Evolutionary conservation across 306 rosid species (phyloP), one percentile per base, ranked within the genome.

Genomic region (Carpinus viminea): DNA sequence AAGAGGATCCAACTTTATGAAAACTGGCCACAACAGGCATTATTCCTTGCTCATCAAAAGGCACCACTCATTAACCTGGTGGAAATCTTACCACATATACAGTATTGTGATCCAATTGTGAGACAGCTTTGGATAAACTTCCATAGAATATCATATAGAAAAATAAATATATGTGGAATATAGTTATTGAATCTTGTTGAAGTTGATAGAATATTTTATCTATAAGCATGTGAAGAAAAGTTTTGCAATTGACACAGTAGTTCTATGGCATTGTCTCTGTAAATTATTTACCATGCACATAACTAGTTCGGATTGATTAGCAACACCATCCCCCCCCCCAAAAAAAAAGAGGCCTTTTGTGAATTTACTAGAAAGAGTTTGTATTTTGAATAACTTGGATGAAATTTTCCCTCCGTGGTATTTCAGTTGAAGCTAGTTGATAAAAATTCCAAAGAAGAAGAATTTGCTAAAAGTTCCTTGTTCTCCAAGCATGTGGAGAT

Each of bases 401-500:
- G 50, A 79, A 48, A 79, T n/a, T 50, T 73, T 72, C n/a, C 71
- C 36, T 55, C 20, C 50, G 56, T 81, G 72, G 17, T 74, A 41
- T 87, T 86, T 77, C 90, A 95, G 98, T 84, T 95, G 79, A 92
- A 84, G 85, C 20, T 85, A 73, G 85, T 93, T 55, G 89, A 88
- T 73, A 75, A 57, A 61, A 82, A 83, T 36, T 79, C 97, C n/a
- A 76, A 84, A 74, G 97, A 91, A 85, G 83, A 56, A 3, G 82
- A 87, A 68, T 85, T 84, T 83, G 97, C 96, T 51, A 86, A 73
- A 86, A 88, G 38, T 74, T 91, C 97, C 57, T 86, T 95, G 93
- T 91, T 95, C 88, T 75, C 97, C 54, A 95, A 92, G 88, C 98
- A 95, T 86, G 52, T 85, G 17, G 98, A 95, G 93, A 95, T 95